A percentile compares a stretch with the other conserved stretches of the same genome.
Conservation (phyloP, 345 rosid genomes). For the Euphorbia lathyris region DNA sequence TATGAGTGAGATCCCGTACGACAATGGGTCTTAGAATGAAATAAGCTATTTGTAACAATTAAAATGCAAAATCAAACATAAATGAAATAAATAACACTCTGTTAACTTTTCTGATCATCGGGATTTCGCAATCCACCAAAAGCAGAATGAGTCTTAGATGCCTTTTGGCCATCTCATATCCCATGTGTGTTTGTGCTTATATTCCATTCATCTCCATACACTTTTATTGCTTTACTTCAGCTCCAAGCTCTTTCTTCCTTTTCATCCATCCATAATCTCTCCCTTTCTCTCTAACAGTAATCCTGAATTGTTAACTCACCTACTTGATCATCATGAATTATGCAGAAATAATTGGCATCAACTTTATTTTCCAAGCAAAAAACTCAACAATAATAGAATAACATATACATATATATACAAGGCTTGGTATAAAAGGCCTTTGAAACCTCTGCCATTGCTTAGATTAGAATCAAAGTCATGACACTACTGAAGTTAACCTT, state of each 20-base stretch:
- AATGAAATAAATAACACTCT: no score
- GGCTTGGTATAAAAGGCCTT: constrained; percentile 51
- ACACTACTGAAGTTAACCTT: constrained; percentile 45
- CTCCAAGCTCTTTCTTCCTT: not conserved
- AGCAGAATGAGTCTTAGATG: no score
- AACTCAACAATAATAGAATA: not conserved
- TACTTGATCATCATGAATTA: constrained; percentile 5
- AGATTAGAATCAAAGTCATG: constrained; percentile 67
- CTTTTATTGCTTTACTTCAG: not conserved
- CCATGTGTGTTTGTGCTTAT: not conserved
- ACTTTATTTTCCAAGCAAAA: not conserved
- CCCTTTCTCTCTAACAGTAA: not conserved
- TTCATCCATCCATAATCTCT: not conserved
- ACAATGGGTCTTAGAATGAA: no score
- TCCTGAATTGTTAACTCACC: not conserved
- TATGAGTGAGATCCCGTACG: no score
- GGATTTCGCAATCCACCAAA: no score
- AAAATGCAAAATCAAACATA: no score
- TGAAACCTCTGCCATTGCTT: constrained; percentile 50
- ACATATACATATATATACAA: constrained; percentile 8
- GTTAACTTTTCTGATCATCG: no score
- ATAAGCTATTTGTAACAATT: no score
- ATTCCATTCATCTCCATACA: not conserved
- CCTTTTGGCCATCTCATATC: not conserved
- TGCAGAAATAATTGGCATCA: not conserved